A percentile compares a stretch with the other conserved stretches of the same genome.
phyloP scores from a whole-genome alignment of 106 monocot genomes.

The Amphibolis antarctica region DNA sequence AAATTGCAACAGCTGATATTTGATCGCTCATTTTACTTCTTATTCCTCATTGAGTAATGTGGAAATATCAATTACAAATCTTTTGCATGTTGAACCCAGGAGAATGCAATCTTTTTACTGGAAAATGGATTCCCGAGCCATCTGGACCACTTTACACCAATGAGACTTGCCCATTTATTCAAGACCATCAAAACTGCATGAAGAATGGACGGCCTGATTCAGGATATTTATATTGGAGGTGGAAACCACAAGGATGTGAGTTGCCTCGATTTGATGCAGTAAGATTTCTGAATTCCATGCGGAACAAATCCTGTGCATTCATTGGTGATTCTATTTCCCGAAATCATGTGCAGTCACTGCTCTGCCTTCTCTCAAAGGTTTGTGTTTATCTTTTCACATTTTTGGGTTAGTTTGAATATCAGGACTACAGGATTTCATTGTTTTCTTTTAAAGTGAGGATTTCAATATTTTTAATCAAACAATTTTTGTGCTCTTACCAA shows the following conservation, averaged over 20 bases:
- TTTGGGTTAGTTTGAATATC: neutral
- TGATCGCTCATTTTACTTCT: neutral
- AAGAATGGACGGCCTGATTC: slow-evolving; percentile 45
- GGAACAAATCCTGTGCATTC: slow-evolving; percentile 38
- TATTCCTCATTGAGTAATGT: neutral
- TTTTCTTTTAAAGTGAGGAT: too few relatives aligned
- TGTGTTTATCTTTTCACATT: neutral
- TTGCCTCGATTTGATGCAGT: slow-evolving; percentile 27
- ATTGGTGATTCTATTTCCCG: slow-evolving; percentile 55
- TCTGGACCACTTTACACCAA: slow-evolving; percentile 36
- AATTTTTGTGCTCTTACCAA: too few relatives aligned
- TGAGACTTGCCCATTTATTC: slow-evolving; percentile 27
- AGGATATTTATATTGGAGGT: slow-evolving; percentile 40
- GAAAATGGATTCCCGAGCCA: slow-evolving; percentile 40
- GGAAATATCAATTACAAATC: neutral
- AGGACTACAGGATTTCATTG: neutral
- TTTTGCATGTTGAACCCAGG: slow-evolving; percentile 12
- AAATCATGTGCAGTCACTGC: slow-evolving; percentile 38
- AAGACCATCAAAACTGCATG: slow-evolving; percentile 43
- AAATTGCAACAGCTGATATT: neutral
- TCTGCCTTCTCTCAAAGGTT: slow-evolving; percentile 46
- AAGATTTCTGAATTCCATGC: slow-evolving; percentile 31
- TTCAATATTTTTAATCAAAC: too few relatives aligned
- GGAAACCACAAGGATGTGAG: slow-evolving; percentile 42
- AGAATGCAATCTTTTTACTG: slow-evolving; percentile 35